Evolutionary conservation across 169 alveolate genomes (phyloP).

Genomic region (Eimeria tenella): DNA sequence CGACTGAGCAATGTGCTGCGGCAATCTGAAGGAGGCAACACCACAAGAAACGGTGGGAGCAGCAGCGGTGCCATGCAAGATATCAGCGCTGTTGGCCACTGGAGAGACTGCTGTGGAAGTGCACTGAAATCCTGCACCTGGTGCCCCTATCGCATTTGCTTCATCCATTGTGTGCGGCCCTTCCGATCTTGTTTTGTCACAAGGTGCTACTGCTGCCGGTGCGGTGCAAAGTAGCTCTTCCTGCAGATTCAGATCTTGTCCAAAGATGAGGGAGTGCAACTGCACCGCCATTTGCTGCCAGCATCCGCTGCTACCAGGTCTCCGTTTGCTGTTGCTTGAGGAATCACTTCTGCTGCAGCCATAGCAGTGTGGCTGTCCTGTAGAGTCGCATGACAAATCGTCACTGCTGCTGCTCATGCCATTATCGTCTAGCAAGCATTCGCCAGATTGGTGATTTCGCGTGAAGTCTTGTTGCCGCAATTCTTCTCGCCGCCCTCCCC

Average conservation of each 20-base stretch:
- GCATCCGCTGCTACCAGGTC: conserved; percentile 51
- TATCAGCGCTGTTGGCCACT: too few species aligned
- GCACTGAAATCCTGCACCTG: too few species aligned
- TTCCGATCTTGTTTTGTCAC: background rate
- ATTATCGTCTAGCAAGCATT: too few species aligned
- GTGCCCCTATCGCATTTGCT: background rate
- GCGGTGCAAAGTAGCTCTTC: background rate
- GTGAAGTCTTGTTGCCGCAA: background rate
- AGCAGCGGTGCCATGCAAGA: background rate
- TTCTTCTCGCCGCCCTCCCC: background rate
- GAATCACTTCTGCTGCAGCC: background rate
- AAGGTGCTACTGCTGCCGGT: background rate
- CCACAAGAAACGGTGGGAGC: background rate
- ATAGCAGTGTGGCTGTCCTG: background rate
- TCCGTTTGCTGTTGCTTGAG: conserved; percentile 39
- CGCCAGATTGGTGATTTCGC: background rate
- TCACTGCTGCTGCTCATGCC: background rate
- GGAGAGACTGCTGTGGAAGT: too few species aligned
- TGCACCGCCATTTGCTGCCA: conserved; percentile 60
- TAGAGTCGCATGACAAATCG: background rate
- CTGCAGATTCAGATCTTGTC: background rate
- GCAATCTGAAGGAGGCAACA: conserved; percentile 1
- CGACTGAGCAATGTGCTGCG: conserved; percentile 5
- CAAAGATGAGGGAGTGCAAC: conserved; percentile 18
- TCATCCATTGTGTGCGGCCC: background rate